A percentile compares a stretch with the other conserved stretches of the same genome.
phyloP scores from a whole-genome alignment of 1,284 basidiomycete species.

The Ustilago crameri region DNA sequence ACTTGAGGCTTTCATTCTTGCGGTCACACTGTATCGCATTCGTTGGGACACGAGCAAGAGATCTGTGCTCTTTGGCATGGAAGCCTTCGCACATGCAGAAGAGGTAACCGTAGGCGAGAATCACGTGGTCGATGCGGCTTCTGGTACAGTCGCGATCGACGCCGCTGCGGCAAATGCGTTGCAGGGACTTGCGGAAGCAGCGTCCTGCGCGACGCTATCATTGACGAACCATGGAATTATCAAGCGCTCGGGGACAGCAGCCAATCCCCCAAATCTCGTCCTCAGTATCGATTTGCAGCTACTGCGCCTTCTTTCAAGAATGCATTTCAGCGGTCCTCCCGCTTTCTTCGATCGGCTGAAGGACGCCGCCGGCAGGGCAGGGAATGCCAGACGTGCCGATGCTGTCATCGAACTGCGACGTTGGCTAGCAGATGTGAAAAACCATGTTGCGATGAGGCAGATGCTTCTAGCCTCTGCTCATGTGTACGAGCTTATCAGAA shows the following conservation, averaged over 20 bases:
- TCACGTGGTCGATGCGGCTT: conserved; percentile 6
- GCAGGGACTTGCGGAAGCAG: conserved; percentile 3
- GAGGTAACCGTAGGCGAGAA: conserved; percentile 10
- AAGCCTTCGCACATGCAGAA: conserved; percentile 9
- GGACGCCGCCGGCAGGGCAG: conserved; percentile 18
- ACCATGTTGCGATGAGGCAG: conserved; percentile 9
- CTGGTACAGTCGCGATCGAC: conserved; percentile 10
- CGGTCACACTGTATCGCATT: conserved; percentile 26
- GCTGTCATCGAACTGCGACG: conserved; percentile 8
- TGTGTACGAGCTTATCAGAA: conserved; percentile 9
- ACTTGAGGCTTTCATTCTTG: conserved; percentile 22
- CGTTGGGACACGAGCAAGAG: conserved; percentile 21
- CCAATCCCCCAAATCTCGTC: not conserved
- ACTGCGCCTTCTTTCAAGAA: conserved; percentile 9
- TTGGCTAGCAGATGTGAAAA: conserved; percentile 10
- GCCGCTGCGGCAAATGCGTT: conserved; percentile 10
- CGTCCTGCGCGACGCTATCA: conserved; percentile 1
- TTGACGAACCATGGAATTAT: not conserved
- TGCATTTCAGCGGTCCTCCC: conserved; percentile 23
- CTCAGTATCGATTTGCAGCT: conserved; percentile 23
- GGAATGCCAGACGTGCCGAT: conserved; percentile 10
- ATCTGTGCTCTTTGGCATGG: conserved; percentile 9
- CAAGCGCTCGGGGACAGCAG: not conserved
- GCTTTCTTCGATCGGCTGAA: conserved; percentile 18
- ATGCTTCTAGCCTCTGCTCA: conserved; percentile 19